Evolutionary conservation across 2,329 filamentous ascomycete species (phyloP), one percentile per base, ranked within the genome.

Genomic region (Taxawa tesnikishii): DNA sequence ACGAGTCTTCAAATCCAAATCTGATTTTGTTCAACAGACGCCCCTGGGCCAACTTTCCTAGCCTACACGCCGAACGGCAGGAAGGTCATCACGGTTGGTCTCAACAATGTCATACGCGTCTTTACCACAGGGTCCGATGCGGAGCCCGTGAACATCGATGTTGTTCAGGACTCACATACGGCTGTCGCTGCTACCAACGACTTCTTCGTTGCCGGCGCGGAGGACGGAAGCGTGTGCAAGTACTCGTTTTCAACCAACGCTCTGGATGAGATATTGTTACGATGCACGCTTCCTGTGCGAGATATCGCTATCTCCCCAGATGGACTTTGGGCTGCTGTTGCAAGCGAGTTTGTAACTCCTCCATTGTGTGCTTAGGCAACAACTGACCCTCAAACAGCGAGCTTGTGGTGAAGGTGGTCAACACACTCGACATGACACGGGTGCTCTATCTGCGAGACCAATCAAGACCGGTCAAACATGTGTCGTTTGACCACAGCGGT

Each of bases 161-260:
- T 94, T 42, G 84, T 80, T 33, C 80, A 81, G 38, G 88, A 94
- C 45, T 79, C 83, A 42, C 93, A 94, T 50, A 68, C 82, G 13
- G 76, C 79, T 18, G 73, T 96, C 14, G 80, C 75, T 17, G 75
- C 84, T 13, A 73, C 75, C 21, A 74, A 88, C 50, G 74, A 80
- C 38, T 85, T 82, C 55, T 93, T 94, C 52, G 74, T 96, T 27
- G 76, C 84, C 39, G 90, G 85, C 16, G 83, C 83, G 13, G 88
- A 98, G 56, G 87, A 96, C 59, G 90, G 92, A 49, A 90, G 81
- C n/a, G 84, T 98, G 48, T 93, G 81, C 63, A 75, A 85, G 46
- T 98, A 92, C 63, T 82, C 81, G n/a, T 68, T 94, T 30, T 67
- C 73, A 35, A 74, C 73, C 3, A 77, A 78, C 47, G 57, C 65